Conservation (phyloP, 106 monocot species). For the Alisma plantagoaquatica region DNA sequence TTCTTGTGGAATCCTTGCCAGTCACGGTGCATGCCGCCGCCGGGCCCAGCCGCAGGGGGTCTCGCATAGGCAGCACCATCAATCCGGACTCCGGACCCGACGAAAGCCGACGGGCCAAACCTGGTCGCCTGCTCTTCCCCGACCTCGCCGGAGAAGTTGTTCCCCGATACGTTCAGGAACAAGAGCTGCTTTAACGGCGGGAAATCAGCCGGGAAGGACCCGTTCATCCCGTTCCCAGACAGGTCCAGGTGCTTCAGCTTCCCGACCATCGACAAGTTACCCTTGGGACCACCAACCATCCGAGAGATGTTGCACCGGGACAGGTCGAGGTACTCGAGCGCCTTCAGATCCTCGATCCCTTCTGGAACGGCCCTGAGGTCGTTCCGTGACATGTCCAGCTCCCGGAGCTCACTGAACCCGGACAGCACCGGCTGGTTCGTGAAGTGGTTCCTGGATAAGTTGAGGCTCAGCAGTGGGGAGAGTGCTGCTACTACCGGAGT, state of each 20-base stretch:
- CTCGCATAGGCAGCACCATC: no score
- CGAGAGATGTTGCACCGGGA: slow-evolving; percentile 21
- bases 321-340: slow-evolving; percentile 8
- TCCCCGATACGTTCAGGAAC: slow-evolving; percentile 65
- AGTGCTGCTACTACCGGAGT: no score
- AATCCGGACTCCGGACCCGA: slow-evolving; percentile 25
- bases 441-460: slow-evolving; percentile 75
- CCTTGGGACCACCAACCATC: no score
- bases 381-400: slow-evolving; percentile 52
- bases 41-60: no score
- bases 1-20: no score
- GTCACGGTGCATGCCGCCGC: no score
- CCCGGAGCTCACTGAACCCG: slow-evolving; percentile 11
- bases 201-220: slow-evolving; percentile 41
- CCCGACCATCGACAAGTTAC: no score
- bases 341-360: slow-evolving; percentile 11
- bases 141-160: slow-evolving; percentile 60
- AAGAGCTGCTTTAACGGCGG: slow-evolving; percentile 22
- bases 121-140: slow-evolving; percentile 11
- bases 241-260: slow-evolving; percentile 32
- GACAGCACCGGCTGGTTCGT: slow-evolving; percentile 26
- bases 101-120: slow-evolving; percentile 58
- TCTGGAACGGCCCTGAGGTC: slow-evolving; percentile 10
- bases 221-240: slow-evolving; percentile 54
- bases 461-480: slow-evolving; percentile 23